Base-by-base conservation (phyloP, 495 filamentous ascomycete genomes). In the Lineolata rhizophorae region DNA sequence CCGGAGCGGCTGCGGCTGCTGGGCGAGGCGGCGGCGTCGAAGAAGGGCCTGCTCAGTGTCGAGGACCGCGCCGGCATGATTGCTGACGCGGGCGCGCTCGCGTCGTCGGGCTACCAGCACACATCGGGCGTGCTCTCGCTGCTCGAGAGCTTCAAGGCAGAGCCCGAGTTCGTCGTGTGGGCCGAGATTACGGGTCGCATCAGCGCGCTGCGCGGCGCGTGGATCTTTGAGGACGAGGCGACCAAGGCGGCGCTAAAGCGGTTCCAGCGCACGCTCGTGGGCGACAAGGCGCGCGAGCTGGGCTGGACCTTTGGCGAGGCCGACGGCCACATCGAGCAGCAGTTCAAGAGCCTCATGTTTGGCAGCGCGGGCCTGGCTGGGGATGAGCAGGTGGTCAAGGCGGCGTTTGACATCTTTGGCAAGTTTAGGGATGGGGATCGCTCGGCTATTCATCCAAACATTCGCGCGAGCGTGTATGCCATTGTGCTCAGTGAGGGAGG, bases 31-130 rank as follows among this genome's bases (percentile, higher is more conserved):
- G 80, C 81, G n/a, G 80, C 81, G 29, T 80, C 81, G n/a, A 81
- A 74, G 50, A 54, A 76, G 11, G 81, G 79, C 1, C 60, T 85
- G n/a, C 60, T 97, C 24, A 77, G 67, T n/a, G 77, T 87, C 20
- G 80, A 92, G 52, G 85, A 94, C 49, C 71, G 85, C 30, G 82
- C 84, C 28, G 87, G 87, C 47, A 81, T 97, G 75, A 76, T 97
- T 40, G 84, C 84, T 18, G 87, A 97, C 49, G 80, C 87, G 8
- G 84, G 83, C 41, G 81, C 87, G 27, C 61, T 97, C 40, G 78
- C 85, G 34, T 64, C 77, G 3, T 84, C 81, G 11, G 85, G 85
- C 18, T 93, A 87, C 51, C 81, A 92, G 53, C 82, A 73, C 51
- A 92, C 87, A 3, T 93, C 85, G 11, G 81, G 80, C 10, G 59